phyloP scores from a whole-genome alignment of 2,329 filamentous ascomycete genomes.

The Penicillium freii region DNA sequence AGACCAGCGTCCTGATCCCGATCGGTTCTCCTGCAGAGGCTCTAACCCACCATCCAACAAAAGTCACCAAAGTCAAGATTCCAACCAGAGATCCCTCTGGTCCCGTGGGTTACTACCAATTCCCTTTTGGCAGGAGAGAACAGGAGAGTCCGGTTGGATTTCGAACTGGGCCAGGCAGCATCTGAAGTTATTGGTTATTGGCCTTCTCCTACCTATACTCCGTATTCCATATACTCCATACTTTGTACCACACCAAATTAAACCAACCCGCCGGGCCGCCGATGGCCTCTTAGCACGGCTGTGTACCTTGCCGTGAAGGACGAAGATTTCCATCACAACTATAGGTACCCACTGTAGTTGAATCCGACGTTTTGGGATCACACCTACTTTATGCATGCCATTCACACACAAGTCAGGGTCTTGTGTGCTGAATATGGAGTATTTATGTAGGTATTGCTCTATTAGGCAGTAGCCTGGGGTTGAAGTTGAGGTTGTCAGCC shows the following conservation, averaged over 20 bases:
- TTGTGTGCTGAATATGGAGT: no score
- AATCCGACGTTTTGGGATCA: slow-evolving; percentile 1
- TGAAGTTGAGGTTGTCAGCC: background rate
- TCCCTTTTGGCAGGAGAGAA: background rate
- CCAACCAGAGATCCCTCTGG: background rate
- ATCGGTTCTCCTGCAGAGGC: background rate
- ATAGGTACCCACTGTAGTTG: background rate
- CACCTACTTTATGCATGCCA: slow-evolving; percentile 1
- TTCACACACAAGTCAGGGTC: background rate
- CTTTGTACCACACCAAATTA: background rate
- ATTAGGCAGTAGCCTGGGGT: slow-evolving; percentile 2
- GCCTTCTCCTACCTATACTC: background rate
- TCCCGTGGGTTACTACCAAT: background rate
- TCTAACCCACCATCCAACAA: background rate
- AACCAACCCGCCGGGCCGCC: background rate
- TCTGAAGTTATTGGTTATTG: background rate
- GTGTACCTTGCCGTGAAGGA: slow-evolving; percentile 1
- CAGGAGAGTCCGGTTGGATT: background rate
- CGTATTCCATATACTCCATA: background rate
- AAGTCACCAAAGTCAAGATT: background rate
- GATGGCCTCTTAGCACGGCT: background rate
- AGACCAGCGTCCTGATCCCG: background rate
- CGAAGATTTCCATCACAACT: background rate
- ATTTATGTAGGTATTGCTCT: background rate
- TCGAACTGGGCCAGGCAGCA: background rate